phyloP scores from a whole-genome alignment of 1,284 basidiomycete genomes.

The Porodaedalea pini region DNA sequence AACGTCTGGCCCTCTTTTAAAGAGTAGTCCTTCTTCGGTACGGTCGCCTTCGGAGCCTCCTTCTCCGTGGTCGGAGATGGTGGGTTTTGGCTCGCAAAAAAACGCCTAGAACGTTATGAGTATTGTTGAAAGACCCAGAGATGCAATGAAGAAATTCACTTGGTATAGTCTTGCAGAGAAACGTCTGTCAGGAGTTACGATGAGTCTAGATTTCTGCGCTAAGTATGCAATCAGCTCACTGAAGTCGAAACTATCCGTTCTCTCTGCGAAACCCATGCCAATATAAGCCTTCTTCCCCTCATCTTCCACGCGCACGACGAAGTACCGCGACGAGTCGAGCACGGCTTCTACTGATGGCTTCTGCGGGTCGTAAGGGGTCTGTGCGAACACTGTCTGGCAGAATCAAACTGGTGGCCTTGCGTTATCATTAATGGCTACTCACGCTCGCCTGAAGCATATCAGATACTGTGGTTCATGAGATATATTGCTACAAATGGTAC shows the following conservation, averaged over 20 bases:
- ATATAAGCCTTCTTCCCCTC: constrained; percentile 85
- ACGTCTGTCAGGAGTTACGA: constrained; percentile 55
- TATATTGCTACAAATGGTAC: constrained; percentile 24
- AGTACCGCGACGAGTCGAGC: constrained; percentile 93
- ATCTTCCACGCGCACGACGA: constrained; percentile 90
- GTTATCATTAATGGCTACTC: constrained; percentile 28
- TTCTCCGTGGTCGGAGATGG: constrained; percentile 38
- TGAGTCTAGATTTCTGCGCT: neutral
- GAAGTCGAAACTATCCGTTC: constrained; percentile 92
- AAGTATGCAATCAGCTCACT: constrained; percentile 47
- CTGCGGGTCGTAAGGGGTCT: constrained; percentile 80
- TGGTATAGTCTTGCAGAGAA: constrained; percentile 92
- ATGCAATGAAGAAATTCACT: constrained; percentile 46
- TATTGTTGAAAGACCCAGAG: neutral
- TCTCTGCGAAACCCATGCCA: constrained; percentile 90
- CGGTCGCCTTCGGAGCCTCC: constrained; percentile 60
- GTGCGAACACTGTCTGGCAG: constrained; percentile 73
- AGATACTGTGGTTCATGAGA: neutral
- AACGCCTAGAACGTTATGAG: constrained; percentile 45
- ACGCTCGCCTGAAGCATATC: constrained; percentile 52
- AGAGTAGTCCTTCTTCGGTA: constrained; percentile 91
- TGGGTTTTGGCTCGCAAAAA: constrained; percentile 57
- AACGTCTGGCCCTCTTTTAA: constrained; percentile 97
- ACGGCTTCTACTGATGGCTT: constrained; percentile 91
- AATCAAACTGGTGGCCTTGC: constrained; percentile 13